phyloP scores from a whole-genome alignment of 306 rosid genomes.

The Hippophae gyantsensis region DNA sequence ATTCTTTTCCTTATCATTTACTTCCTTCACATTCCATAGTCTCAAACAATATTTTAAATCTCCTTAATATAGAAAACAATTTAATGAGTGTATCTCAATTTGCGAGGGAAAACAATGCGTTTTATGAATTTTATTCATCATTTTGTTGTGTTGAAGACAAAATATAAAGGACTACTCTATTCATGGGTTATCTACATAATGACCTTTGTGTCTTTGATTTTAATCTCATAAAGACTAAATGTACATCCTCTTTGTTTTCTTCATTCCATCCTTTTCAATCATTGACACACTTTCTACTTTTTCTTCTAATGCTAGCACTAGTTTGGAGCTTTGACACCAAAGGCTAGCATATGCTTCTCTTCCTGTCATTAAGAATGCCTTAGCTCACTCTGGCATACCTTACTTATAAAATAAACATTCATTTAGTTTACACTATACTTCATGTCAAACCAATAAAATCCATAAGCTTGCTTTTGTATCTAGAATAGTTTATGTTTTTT shows the following conservation, averaged over 20 bases:
- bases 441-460: not conserved
- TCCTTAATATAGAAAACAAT: not conserved
- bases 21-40: too few species aligned
- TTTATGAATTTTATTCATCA: not conserved
- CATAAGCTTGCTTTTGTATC: not conserved
- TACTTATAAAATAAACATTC: not conserved
- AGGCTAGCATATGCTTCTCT: not conserved
- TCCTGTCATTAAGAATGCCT: not conserved
- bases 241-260: too few species aligned
- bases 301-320: too few species aligned
- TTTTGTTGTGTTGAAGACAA: not conserved
- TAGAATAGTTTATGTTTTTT: not conserved
- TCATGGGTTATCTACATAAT: not conserved
- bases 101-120: not conserved
- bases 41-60: not conserved
- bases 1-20: not conserved
- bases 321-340: not conserved
- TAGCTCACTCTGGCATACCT: not conserved
- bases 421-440: not conserved
- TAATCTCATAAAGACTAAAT: too few species aligned
- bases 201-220: not conserved
- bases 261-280: too few species aligned
- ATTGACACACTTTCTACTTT: too few species aligned
- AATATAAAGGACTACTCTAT: not conserved
- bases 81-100: not conserved